phyloP scores from a whole-genome alignment of 2,329 filamentous ascomycete genomes.

The Hypocrella siamensis region DNA sequence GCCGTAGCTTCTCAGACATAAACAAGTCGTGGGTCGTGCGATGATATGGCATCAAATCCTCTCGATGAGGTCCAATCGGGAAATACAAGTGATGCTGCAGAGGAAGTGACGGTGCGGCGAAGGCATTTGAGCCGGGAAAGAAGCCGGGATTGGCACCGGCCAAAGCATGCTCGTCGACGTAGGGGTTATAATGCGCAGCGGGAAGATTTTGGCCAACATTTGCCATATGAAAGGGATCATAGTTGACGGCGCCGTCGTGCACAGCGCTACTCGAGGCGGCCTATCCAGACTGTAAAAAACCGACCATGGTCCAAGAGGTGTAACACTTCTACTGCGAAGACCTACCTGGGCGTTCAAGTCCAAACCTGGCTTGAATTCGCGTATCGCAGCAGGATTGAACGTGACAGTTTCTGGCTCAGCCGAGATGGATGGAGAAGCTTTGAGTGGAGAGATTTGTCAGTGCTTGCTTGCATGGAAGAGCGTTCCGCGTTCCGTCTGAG shows the following conservation, averaged over 20 bases:
- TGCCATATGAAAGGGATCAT: slow-evolving; percentile 50
- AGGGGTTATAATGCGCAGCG: slow-evolving; percentile 51
- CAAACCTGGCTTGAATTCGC: slow-evolving; percentile 45
- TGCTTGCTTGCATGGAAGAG: neutral
- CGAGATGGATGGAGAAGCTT: slow-evolving; percentile 20
- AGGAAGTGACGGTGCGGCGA: slow-evolving; percentile 40
- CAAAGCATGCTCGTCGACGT: slow-evolving; percentile 56
- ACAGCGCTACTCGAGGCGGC: slow-evolving; percentile 28
- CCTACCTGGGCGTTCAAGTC: slow-evolving; percentile 33
- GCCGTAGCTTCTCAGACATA: slow-evolving; percentile 68
- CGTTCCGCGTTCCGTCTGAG: too few relatives aligned
- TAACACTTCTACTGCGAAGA: neutral
- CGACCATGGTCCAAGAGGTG: too few relatives aligned
- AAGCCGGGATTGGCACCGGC: slow-evolving; percentile 43
- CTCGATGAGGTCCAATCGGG: slow-evolving; percentile 66
- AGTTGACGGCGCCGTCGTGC: slow-evolving; percentile 27
- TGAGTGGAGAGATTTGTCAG: neutral
- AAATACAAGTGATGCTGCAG: slow-evolving; percentile 89
- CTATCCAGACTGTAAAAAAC: slow-evolving; percentile 11
- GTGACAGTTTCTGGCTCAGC: slow-evolving; percentile 26
- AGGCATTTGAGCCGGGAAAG: slow-evolving; percentile 44
- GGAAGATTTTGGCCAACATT: slow-evolving; percentile 35
- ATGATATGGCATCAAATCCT: slow-evolving; percentile 73
- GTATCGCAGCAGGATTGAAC: slow-evolving; percentile 41
- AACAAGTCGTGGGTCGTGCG: slow-evolving; percentile 83